A percentile compares a stretch with the other conserved stretches of the same genome.
Conservation (phyloP, 164 flowering plant genomes). For the Chimonanthus salicifolius region DNA sequence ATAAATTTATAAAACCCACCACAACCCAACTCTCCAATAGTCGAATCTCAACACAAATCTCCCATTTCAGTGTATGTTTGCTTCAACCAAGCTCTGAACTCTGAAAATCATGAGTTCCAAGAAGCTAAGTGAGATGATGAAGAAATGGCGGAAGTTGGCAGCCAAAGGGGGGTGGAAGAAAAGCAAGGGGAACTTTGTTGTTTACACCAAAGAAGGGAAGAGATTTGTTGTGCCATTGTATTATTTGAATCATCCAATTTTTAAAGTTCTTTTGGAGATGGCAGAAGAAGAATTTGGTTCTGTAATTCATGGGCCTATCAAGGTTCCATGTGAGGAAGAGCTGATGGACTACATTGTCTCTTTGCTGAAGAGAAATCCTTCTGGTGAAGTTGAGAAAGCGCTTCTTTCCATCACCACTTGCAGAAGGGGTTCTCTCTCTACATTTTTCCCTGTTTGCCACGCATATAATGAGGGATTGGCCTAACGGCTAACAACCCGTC, state of each 20-base stretch:
- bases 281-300: slow-evolving; percentile 46
- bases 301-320: slow-evolving; percentile 29
- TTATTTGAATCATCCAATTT: slow-evolving; percentile 38
- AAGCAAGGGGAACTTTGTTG: slow-evolving; percentile 36
- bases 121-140: slow-evolving; percentile 28
- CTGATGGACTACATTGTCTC: slow-evolving; percentile 32
- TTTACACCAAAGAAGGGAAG: slow-evolving; percentile 37
- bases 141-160: slow-evolving; percentile 22
- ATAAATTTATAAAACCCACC: not conserved
- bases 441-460: slow-evolving; percentile 2
- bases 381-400: slow-evolving; percentile 20
- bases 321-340: slow-evolving; percentile 42
- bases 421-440: slow-evolving; percentile 5
- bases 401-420: slow-evolving; percentile 18
- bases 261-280: slow-evolving; percentile 39
- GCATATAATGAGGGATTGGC: slow-evolving; percentile 1
- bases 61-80: not conserved
- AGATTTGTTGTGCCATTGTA: slow-evolving; percentile 37
- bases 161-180: slow-evolving; percentile 13
- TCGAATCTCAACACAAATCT: not conserved
- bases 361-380: slow-evolving; percentile 24
- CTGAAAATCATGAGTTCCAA: slow-evolving; percentile 15
- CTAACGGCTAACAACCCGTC: too few species aligned
- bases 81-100: not conserved
- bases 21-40: slow-evolving; percentile 2